Conservation (phyloP, 768 basidiomycete genomes). For the Serendipita vermifera region DNA sequence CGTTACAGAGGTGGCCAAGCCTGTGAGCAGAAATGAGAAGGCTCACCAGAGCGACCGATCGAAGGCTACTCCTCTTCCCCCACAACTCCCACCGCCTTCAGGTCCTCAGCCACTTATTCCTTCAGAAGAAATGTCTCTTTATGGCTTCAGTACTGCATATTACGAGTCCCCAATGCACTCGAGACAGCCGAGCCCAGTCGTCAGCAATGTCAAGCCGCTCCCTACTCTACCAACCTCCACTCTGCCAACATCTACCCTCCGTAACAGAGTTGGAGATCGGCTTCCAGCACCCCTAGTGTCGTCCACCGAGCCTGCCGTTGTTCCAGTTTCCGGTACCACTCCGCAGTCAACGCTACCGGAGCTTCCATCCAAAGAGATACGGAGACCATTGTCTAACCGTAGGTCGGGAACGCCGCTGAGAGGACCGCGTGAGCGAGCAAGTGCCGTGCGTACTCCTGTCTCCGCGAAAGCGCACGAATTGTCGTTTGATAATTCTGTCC, state of each 20-base stretch:
- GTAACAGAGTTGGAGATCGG: background rate
- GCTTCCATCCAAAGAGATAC: background rate
- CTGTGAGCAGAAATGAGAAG: too few relatives aligned
- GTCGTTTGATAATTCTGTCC: too few relatives aligned
- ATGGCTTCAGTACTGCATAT: too few relatives aligned
- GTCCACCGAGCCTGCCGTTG: background rate
- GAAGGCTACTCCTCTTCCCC: background rate
- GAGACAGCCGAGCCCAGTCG: too few relatives aligned
- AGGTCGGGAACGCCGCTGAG: background rate
- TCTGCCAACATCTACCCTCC: background rate
- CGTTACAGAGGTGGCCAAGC: too few relatives aligned
- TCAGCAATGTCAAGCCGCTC: too few relatives aligned
- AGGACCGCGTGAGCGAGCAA: background rate
- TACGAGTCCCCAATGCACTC: too few relatives aligned
- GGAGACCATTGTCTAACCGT: background rate
- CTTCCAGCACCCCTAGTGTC: background rate
- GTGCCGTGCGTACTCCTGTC: too few relatives aligned
- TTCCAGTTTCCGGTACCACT: background rate
- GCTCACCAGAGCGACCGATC: background rate
- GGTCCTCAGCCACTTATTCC: background rate
- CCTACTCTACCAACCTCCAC: background rate
- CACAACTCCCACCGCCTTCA: background rate
- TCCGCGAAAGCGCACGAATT: too few relatives aligned
- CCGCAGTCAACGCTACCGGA: constrained; percentile 3
- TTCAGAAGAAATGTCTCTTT: background rate